Evolutionary conservation across 2,329 filamentous ascomycete species (phyloP), one percentile per base, ranked within the genome.

Genomic region (Xylariales sp.): DNA sequence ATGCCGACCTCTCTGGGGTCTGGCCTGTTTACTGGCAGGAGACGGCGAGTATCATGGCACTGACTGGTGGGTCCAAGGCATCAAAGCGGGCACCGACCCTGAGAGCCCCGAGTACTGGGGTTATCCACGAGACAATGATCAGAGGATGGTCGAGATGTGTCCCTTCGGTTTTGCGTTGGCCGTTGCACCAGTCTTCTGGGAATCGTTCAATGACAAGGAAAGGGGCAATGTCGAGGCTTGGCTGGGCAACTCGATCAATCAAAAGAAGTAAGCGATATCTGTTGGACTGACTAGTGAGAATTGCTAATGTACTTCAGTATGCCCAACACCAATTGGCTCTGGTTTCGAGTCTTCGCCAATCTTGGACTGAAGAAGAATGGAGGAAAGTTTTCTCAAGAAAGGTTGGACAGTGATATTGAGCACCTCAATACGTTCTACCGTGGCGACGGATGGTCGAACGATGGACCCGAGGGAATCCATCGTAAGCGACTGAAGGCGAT

Each of bases 271-370:
- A 45, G 63, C 50, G 12, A 15, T 19, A 40, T 5, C 9, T 71
- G 71, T 11, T 2, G 6, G n/a, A n/a, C n/a, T 37, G 3, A 25
- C 8, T 31, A 15, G 16, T 18, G 8, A 19, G 18, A 6, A 4
- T 11, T 9, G 35, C 47, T 56, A 46, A 58, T 43, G 38, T 7
- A 5, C 12, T 14, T 14, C 52, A 88, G 84, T 46, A 90, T 90
- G 76, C 77, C 75, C 2, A 76, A 80, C 52, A 79, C 75, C 15
- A 74, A 73, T 48, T 82, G 83, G 84, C 71, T 90, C 4, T 91
- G 86, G 86, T 91, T 91, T 58, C 79, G 86, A 28, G 84, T 91
- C 4, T 91, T 91, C 56, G 86, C 86, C 28, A 91, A 91, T 51
- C 71, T 91, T 1, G 86, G 86, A 0, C 62, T 90, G 24, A 84